These are phyloP conservation scores for Neurospora cerealis DNA, from an alignment of 495 filamentous ascomycete genomes.

Conservation along the genomic window DNA sequence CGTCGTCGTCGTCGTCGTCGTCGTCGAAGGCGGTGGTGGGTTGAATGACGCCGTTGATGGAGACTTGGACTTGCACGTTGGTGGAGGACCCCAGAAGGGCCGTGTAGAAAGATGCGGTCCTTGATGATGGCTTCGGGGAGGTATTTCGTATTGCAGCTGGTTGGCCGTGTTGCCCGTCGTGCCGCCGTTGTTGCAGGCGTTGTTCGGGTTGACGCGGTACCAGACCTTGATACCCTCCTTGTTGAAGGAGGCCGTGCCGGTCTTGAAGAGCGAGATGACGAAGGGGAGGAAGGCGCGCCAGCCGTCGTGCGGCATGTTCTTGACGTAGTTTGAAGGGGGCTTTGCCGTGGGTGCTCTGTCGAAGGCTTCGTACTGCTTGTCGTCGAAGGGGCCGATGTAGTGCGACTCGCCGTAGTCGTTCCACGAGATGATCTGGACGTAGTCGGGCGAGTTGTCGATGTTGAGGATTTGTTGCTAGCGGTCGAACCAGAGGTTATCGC, in stretches of 20 bases:
- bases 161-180: constrained; percentile 4
- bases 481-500: constrained; percentile 52
- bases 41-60: constrained; percentile 4
- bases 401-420: constrained; percentile 4
- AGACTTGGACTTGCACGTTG: constrained; percentile 1
- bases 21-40: constrained; percentile 17
- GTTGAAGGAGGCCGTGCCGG: constrained; percentile 9
- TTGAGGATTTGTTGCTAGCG: constrained; percentile 1
- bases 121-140: background rate
- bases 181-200: constrained; percentile 19
- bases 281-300: constrained; percentile 48
- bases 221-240: constrained; percentile 43
- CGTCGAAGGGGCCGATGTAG: background rate
- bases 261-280: constrained; percentile 49
- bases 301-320: constrained; percentile 40
- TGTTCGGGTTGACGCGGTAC: constrained; percentile 42
- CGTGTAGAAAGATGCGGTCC: constrained; percentile 1
- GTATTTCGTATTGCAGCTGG: constrained; percentile 2
- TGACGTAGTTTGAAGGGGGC: constrained; percentile 8
- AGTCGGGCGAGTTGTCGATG: background rate
- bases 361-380: background rate
- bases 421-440: constrained; percentile 2
- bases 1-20: constrained; percentile 8
- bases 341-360: background rate
- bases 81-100: background rate